Percentiles rank a stretch among this genome's conserved stretches.
phyloP scores from a whole-genome alignment of 2,329 filamentous ascomycete genomes.

The Fusarium humuli region DNA sequence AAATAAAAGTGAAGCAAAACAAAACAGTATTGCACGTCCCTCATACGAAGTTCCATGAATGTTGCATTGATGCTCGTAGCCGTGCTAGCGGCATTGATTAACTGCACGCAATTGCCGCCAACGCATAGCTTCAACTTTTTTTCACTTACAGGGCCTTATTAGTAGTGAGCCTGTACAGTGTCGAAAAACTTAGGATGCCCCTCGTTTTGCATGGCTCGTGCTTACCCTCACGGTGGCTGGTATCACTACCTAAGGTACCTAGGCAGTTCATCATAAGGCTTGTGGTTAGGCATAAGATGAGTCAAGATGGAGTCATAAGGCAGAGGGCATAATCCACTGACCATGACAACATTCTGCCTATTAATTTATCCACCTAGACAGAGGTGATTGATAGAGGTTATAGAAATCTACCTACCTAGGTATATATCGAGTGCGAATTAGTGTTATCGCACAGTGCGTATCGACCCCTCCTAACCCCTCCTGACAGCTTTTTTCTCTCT shows the following conservation, averaged over 20 bases:
- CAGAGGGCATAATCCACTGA: neutral
- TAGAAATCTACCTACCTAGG: neutral
- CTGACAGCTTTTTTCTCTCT: slow-evolving; percentile 14
- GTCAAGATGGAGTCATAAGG: slow-evolving; percentile 3
- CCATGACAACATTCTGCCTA: neutral
- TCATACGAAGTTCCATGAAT: slow-evolving; percentile 1
- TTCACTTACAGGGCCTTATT: slow-evolving; percentile 8
- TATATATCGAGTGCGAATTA: slow-evolving; percentile 7
- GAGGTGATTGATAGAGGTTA: neutral
- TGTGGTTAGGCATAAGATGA: neutral
- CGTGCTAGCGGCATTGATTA: slow-evolving; percentile 25
- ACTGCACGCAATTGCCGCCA: slow-evolving; percentile 34
- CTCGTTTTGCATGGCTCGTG: slow-evolving; percentile 35
- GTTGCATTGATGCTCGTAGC: slow-evolving; percentile 29
- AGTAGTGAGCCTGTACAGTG: slow-evolving; percentile 42
- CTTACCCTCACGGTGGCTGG: slow-evolving; percentile 23
- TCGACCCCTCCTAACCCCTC: slow-evolving; percentile 38
- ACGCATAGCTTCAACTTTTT: slow-evolving; percentile 12
- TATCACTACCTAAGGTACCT: slow-evolving; percentile 8
- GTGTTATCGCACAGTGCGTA: slow-evolving; percentile 11
- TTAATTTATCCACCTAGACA: neutral
- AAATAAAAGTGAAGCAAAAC: neutral
- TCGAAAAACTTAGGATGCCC: slow-evolving; percentile 8
- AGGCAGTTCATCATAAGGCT: slow-evolving; percentile 14
- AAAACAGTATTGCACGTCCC: slow-evolving; percentile 24